phyloP scores from a whole-genome alignment of 2,329 filamentous ascomycete genomes.

The Calonectria hawksworthii region DNA sequence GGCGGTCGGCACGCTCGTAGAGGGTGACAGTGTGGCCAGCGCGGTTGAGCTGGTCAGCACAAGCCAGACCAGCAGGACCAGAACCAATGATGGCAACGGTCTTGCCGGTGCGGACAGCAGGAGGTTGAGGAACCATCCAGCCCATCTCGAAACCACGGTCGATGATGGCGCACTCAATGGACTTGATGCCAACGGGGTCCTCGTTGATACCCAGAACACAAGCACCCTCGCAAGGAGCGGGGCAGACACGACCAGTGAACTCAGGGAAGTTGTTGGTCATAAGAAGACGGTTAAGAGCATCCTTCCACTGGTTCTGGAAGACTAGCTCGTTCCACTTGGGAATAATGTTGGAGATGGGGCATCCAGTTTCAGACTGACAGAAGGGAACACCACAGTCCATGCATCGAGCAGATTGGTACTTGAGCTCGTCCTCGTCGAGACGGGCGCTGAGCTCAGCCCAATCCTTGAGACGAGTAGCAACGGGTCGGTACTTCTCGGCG shows the following conservation, averaged over 20 bases:
- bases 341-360: slow-evolving; percentile 97
- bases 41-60: slow-evolving; percentile 94
- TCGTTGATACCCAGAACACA: slow-evolving; percentile 98
- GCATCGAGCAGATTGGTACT: slow-evolving; percentile 96
- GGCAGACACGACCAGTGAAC: slow-evolving; percentile 97
- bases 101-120: slow-evolving; percentile 87
- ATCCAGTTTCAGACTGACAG: slow-evolving; percentile 96
- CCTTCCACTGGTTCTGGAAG: slow-evolving; percentile 84
- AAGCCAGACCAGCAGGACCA: slow-evolving; percentile 90
- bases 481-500: slow-evolving; percentile 91
- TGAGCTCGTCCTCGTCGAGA: slow-evolving; percentile 93
- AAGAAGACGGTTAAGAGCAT: slow-evolving; percentile 89
- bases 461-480: slow-evolving; percentile 88
- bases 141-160: slow-evolving; percentile 98
- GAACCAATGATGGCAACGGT: slow-evolving; percentile 91
- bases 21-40: slow-evolving; percentile 91
- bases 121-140: slow-evolving; percentile 92
- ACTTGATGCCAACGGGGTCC: slow-evolving; percentile 98
- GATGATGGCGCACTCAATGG: slow-evolving; percentile 97
- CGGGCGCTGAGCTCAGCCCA: slow-evolving; percentile 93
- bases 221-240: slow-evolving; percentile 95
- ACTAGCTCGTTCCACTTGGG: slow-evolving; percentile 96
- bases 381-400: slow-evolving; percentile 99
- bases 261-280: slow-evolving; percentile 99
- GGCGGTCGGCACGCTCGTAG: slow-evolving; percentile 92